A percentile compares a stretch with the other conserved stretches of the same genome.
These are phyloP conservation scores for Cyberlindnera suaveolens DNA, from an alignment of 805 yeast genomes.

Conservation along the genomic window DNA sequence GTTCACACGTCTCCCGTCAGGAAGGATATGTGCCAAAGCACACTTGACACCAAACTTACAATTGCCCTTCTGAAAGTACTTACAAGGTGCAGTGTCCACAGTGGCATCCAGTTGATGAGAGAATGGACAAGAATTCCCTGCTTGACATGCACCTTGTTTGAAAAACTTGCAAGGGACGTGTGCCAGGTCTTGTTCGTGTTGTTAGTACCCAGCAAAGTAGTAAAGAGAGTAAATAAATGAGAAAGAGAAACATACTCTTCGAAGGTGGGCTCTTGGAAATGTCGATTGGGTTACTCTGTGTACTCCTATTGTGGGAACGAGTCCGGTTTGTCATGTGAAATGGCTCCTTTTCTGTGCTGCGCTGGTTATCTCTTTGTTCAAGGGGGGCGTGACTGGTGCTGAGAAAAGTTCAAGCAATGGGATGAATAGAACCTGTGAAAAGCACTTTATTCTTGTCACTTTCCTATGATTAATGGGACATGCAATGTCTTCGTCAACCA, in stretches of 20 bases:
- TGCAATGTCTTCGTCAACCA: too few species aligned
- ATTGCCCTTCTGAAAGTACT: constrained; percentile 93
- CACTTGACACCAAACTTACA: constrained; percentile 94
- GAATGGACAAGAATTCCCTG: constrained; percentile 88
- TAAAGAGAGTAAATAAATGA: neutral
- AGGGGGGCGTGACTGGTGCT: too few species aligned
- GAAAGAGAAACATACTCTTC: constrained; percentile 17
- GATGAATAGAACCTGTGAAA: too few species aligned
- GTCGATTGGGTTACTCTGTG: constrained; percentile 11
- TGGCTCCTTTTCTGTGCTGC: neutral
- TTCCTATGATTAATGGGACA: too few species aligned
- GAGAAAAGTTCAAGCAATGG: too few species aligned
- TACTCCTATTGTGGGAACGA: constrained; percentile 9
- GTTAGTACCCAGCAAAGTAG: constrained; percentile 9
- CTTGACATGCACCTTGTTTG: constrained; percentile 90
- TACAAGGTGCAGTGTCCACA: constrained; percentile 62
- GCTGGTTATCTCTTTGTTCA: neutral
- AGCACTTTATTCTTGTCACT: too few species aligned
- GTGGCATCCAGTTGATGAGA: constrained; percentile 59
- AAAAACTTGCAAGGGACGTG: constrained; percentile 97
- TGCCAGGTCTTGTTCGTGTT: constrained; percentile 47
- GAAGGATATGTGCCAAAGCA: constrained; percentile 85
- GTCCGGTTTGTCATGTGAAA: neutral
- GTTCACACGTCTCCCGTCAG: constrained; percentile 83
- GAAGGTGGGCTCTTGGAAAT: constrained; percentile 23